Evolutionary conservation across 2,329 filamentous ascomycete genomes (phyloP), one percentile per base, ranked within the genome.

Genomic region (Curvularia verruculosa): DNA sequence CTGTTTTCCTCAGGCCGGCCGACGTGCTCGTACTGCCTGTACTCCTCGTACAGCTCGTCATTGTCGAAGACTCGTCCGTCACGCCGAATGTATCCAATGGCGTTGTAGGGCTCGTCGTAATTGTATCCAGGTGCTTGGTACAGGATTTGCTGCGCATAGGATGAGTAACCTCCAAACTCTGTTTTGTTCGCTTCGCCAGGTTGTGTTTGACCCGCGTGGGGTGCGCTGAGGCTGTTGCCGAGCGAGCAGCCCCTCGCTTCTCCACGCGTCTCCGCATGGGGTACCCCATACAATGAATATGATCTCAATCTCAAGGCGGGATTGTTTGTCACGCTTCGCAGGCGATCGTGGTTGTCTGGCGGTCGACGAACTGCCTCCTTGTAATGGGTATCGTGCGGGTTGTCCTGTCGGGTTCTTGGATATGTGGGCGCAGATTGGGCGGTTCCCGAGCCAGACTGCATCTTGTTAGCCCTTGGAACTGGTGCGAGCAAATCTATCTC

Each of bases 91-190:
- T 34, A 37, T 3, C 49, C 45, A 1, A 59, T 23, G 1, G 40
- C 52, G 18, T 63, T 10, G 13, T 54, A 63, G 1, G 61, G 53
- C 4, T 8, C 37, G 8, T 19, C 5, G 15, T 26, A 43, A 8
- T 45, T 39, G 18, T 19, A 9, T n/a, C 26, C 46, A 21, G 31
- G 23, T 15, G 49, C 2, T 5, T 18, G 39, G 1, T 21, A 13
- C 6, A 34, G 43, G 34, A 34, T 45, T 9, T 18, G 24, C 29
- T 31, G 24, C 21, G 21, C 13, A 2, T 43, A 36, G 12, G 6
- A 3, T 6, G 18, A 31, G 12, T 37, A 24, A 3, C 21, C 7
- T 18, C 10, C 19, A 9, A 1, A n/a, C 15, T 41, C n/a, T 18
- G 19, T 10, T 19, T 18, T 18, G 21, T 31, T 31, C 13, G 29